Conservation (phyloP, 2,329 filamentous ascomycete genomes). For the Arthroderma uncinatum region DNA sequence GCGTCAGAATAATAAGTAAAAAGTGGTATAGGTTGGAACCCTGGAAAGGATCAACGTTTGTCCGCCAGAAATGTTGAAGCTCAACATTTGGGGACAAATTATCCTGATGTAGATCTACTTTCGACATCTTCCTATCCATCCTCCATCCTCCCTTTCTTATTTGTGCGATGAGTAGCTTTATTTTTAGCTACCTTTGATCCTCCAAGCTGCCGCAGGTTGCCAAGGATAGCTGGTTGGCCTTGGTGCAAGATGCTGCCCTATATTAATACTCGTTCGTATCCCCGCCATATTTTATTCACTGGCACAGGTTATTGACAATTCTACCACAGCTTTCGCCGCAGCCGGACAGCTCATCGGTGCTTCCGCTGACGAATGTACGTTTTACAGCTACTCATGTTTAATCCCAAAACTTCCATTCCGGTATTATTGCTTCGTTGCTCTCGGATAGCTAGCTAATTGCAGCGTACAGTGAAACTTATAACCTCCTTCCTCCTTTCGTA, state of each 20-base stretch:
- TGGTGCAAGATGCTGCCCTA: slow-evolving; percentile 48
- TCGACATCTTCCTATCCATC: neutral
- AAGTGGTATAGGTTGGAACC: too few species aligned
- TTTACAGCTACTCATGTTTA: neutral
- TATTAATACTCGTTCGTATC: slow-evolving; percentile 46
- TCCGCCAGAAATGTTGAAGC: neutral
- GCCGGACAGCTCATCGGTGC: slow-evolving; percentile 47
- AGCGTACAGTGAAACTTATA: slow-evolving; percentile 70
- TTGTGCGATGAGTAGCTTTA: neutral
- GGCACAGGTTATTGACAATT: slow-evolving; percentile 3
- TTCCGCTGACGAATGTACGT: slow-evolving; percentile 52
- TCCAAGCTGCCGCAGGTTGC: too few species aligned
- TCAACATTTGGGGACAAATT: neutral
- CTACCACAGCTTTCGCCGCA: slow-evolving; percentile 48
- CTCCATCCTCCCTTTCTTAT: neutral
- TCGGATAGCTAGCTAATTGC: too few species aligned
- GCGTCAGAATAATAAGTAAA: too few species aligned
- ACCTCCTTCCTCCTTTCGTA: slow-evolving; percentile 85
- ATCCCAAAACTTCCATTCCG: too few species aligned
- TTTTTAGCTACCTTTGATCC: neutral
- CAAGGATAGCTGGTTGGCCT: neutral
- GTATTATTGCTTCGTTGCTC: too few species aligned
- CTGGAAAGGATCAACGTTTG: neutral
- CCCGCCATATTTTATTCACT: neutral
- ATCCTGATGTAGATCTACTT: too few species aligned